phyloP scores from a whole-genome alignment of 805 yeast genomes.

The Saccharomyces mikatae region DNA sequence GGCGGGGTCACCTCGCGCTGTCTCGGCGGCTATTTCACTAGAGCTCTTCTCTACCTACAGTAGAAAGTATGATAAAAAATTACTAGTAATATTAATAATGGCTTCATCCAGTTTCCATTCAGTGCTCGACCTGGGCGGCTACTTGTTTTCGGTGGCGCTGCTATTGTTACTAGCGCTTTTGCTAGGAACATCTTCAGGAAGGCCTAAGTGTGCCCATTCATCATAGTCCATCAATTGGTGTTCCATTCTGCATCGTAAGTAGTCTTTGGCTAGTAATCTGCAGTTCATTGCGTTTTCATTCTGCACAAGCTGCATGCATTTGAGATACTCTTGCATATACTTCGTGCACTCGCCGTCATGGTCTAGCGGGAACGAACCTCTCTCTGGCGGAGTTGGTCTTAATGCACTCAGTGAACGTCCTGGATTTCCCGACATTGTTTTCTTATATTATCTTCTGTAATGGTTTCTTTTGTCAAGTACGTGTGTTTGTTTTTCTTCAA shows the following conservation, averaged over 20 bases:
- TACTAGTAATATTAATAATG: too few species aligned
- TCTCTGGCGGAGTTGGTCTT: constrained; percentile 87
- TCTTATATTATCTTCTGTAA: neutral
- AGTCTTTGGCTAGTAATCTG: constrained; percentile 70
- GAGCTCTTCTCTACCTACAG: neutral
- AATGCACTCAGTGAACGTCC: constrained; percentile 42
- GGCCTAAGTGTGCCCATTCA: constrained; percentile 54
- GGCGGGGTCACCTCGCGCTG: neutral
- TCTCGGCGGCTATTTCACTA: neutral
- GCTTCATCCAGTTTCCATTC: neutral
- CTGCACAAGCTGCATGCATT: constrained; percentile 67
- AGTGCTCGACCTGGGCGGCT: neutral
- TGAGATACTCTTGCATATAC: constrained; percentile 65
- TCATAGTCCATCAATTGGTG: constrained; percentile 54
- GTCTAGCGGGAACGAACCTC: constrained; percentile 94
- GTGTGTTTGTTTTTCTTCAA: neutral
- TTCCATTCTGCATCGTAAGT: constrained; percentile 84
- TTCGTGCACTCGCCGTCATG: constrained; percentile 76
- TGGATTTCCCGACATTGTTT: constrained; percentile 33
- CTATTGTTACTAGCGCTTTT: neutral
- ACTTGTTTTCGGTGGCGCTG: neutral
- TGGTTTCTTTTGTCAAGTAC: neutral
- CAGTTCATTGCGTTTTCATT: constrained; percentile 91
- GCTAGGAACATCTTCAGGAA: constrained; percentile 38
- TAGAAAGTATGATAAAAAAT: too few species aligned